Conservation (phyloP, 306 rosid genomes). For the Trifolium subterraneum region DNA sequence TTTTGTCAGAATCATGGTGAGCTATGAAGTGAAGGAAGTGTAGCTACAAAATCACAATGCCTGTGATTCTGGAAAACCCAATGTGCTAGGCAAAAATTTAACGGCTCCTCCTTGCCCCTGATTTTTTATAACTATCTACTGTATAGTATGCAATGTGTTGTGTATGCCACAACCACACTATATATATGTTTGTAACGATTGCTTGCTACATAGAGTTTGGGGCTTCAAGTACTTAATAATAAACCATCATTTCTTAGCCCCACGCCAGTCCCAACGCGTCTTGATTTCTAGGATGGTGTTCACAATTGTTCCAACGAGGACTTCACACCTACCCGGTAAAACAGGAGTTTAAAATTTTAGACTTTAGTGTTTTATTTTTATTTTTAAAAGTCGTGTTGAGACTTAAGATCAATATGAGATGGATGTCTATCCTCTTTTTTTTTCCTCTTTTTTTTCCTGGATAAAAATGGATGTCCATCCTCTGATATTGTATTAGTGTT, state of each 20-base stretch:
- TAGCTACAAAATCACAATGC: no score
- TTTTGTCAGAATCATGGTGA: no score
- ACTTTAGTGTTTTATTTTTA: background rate
- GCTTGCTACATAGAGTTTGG: slow-evolving; percentile 23
- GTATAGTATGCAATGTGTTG: slow-evolving; percentile 29
- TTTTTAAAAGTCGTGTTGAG: background rate
- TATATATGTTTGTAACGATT: background rate
- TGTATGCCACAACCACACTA: slow-evolving; percentile 25
- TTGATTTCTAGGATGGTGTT: slow-evolving; percentile 1
- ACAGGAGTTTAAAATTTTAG: background rate
- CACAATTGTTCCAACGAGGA: background rate
- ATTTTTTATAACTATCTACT: slow-evolving; percentile 12
- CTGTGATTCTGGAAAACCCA: no score
- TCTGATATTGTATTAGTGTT: background rate
- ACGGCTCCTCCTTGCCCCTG: background rate
- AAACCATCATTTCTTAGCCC: slow-evolving; percentile 16
- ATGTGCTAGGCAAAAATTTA: slow-evolving; percentile 6
- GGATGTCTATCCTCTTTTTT: background rate
- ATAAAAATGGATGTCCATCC: background rate
- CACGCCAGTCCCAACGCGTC: background rate
- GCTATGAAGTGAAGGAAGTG: no score
- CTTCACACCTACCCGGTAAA: slow-evolving; percentile 16
- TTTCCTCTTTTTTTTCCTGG: no score
- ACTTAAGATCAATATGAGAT: background rate
- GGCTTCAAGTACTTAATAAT: background rate